Evolutionary conservation across 129 eudicot species (phyloP).

Genomic region (Tagetes erecta): DNA sequence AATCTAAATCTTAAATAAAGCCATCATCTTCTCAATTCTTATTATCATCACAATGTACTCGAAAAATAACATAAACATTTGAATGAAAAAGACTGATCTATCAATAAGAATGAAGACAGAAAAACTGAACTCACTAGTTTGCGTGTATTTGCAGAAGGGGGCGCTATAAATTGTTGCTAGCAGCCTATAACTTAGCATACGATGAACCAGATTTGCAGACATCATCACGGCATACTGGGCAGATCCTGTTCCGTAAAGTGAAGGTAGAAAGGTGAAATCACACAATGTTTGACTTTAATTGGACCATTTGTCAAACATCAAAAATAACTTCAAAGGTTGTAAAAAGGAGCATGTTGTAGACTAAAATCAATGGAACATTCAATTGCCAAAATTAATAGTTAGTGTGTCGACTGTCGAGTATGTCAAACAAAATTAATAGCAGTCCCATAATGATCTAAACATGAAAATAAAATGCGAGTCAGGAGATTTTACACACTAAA

Average conservation of each 20-base stretch:
- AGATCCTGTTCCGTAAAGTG: not conserved
- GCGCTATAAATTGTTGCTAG: not conserved
- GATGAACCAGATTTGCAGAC: slow-evolving; percentile 6
- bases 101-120: not conserved
- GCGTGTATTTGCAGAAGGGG: not conserved
- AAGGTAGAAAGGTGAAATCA: not conserved
- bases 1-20: not conserved
- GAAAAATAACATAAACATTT: not conserved
- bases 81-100: not conserved
- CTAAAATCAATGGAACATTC: no score
- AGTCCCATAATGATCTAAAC: not conserved
- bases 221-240: not conserved
- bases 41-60: not conserved
- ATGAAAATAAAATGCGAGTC: not conserved
- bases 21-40: slow-evolving; percentile 2
- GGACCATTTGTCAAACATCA: not conserved
- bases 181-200: not conserved
- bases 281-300: slow-evolving; percentile 6
- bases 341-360: not conserved
- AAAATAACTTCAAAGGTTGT: not conserved
- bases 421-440: not conserved
- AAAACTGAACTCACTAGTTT: not conserved
- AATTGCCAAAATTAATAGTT: no score
- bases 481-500: not conserved
- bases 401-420: no score